phyloP scores from a whole-genome alignment of 371 early-diverging fungal species.

The Encephalitozoon hellem region DNA sequence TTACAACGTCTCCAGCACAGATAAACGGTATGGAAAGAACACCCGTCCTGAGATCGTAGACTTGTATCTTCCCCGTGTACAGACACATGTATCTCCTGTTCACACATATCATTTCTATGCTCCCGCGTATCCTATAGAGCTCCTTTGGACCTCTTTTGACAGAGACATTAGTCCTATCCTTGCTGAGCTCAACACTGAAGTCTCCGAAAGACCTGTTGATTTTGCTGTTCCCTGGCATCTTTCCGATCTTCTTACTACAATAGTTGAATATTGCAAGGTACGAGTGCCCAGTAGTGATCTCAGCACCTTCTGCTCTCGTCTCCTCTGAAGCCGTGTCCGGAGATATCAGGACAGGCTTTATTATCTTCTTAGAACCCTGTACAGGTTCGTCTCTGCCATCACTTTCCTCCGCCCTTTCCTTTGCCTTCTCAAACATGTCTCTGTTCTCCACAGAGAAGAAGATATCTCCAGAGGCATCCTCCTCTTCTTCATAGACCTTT shows the following conservation, averaged over 20 bases:
- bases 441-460: conserved; percentile 14
- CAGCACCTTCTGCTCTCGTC: neutral
- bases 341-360: neutral
- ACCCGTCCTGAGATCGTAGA: conserved; percentile 52
- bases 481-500: conserved; percentile 2
- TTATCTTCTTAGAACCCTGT: neutral
- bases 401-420: conserved; percentile 2
- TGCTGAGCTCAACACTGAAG: conserved; percentile 29
- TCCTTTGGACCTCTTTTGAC: conserved; percentile 30
- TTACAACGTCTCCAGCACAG: conserved; percentile 20
- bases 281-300: neutral
- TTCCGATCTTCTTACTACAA: neutral
- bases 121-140: conserved; percentile 40
- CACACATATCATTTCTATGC: conserved; percentile 27
- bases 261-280: conserved; percentile 35
- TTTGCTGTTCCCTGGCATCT: neutral
- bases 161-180: conserved; percentile 11
- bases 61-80: conserved; percentile 14
- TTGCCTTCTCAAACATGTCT: conserved; percentile 5
- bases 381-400: neutral
- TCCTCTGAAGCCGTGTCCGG: neutral
- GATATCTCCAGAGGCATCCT: conserved; percentile 21
- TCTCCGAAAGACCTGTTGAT: conserved; percentile 16
- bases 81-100: conserved; percentile 33
- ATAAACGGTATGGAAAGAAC: conserved; percentile 51